Percentiles rank a stretch among this genome's conserved stretches.
phyloP scores from a whole-genome alignment of 768 basidiomycete genomes.

The Mycena epipterygia region DNA sequence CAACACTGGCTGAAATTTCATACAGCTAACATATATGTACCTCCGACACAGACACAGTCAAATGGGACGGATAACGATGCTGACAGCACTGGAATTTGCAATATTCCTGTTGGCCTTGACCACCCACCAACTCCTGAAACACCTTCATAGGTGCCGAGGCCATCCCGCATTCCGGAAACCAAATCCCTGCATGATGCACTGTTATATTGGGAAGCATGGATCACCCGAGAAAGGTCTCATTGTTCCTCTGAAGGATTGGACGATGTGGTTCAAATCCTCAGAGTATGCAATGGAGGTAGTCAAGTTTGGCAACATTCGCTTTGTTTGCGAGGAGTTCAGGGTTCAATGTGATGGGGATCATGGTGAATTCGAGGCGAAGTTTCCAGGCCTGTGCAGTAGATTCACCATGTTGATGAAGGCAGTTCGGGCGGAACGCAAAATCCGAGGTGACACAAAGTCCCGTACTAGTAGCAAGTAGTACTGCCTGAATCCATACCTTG shows the following conservation, averaged over 20 bases:
- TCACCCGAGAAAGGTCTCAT: slow-evolving; percentile 27
- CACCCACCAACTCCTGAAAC: too few relatives aligned
- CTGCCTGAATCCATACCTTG: too few relatives aligned
- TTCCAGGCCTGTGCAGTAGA: slow-evolving; percentile 11
- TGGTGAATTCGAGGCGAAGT: neutral
- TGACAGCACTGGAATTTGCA: too few relatives aligned
- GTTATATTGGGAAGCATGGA: slow-evolving; percentile 34
- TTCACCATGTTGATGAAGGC: slow-evolving; percentile 25
- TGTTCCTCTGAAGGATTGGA: neutral
- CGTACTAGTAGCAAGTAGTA: slow-evolving; percentile 8
- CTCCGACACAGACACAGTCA: too few relatives aligned
- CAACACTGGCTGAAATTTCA: too few relatives aligned
- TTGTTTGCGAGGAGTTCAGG: slow-evolving; percentile 15
- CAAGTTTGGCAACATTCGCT: slow-evolving; percentile 17
- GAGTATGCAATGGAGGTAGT: slow-evolving; percentile 14
- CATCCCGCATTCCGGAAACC: too few relatives aligned
- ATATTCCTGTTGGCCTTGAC: too few relatives aligned
- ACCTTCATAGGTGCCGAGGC: too few relatives aligned
- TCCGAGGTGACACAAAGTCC: slow-evolving; percentile 22
- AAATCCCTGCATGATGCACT: slow-evolving; percentile 37
- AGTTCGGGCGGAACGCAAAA: slow-evolving; percentile 8
- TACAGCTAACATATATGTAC: too few relatives aligned
- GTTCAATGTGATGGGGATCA: slow-evolving; percentile 1
- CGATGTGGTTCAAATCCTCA: neutral
- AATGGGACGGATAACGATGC: too few relatives aligned